Base-by-base conservation (phyloP, 768 basidiomycete genomes). In the Leccinum uliginosum region DNA sequence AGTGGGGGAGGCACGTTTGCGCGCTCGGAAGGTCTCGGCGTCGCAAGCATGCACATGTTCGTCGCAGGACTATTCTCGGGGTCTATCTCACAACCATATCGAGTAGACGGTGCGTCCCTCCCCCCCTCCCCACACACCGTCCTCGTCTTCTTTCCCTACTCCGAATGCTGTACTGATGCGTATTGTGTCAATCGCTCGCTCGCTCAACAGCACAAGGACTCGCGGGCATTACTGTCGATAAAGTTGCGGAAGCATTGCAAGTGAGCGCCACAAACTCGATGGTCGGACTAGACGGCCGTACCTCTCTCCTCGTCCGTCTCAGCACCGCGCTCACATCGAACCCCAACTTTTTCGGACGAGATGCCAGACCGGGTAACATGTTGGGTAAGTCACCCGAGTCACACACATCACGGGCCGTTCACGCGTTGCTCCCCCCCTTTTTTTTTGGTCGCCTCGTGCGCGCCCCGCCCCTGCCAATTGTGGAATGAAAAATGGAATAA, bases 31-130 rank as follows among this genome's bases (percentile, higher is more conserved):
- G 96, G 96, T 0, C 74, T 99, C 6, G 96, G 87, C 1, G 86
- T 98, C 6, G 96, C 93, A 0, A 93, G 90, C 65, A 74, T 93
- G 44, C 85, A 90, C 67, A 97, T 98, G 93, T 98, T 97, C 59
- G 71, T 80, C 52, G 71, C 75, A 4, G 96, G 96, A 0, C 71
- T 93, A 48, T 98, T 98, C 74, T 93, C 90, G 14, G 79, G 85
- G 26, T 57, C 51, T 57, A 65, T 64, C 5, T 67, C 71, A 0
- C 83, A 93, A 63, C 86, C 86, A 24, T 80, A 80, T 67, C 78
- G 80, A 54, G 95, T 93, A 2, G 92, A 97, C 71, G 89, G 94
- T 95, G 56, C 50, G 64, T 65, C 51, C 50, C n/a, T 17, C 34
- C 21, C 15, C 34, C 50, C 12, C 24, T 12, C n/a, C n/a, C n/a